phyloP scores from a whole-genome alignment of 257 asterid species.

The Solanum pimpinellifolium region DNA sequence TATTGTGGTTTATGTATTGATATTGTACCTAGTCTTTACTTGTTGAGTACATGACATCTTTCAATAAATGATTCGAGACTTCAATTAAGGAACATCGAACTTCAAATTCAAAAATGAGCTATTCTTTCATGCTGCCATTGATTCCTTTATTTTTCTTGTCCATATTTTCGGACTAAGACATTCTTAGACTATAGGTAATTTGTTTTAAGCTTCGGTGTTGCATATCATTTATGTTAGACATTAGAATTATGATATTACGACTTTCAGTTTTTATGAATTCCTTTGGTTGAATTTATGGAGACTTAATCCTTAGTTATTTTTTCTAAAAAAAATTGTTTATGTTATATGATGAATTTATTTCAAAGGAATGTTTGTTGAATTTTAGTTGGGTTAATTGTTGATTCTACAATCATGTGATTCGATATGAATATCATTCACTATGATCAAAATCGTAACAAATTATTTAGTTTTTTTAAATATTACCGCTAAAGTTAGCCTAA shows the following conservation, averaged over 20 bases:
- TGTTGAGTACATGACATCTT: not conserved
- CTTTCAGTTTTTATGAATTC: too few species aligned
- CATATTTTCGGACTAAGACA: not conserved
- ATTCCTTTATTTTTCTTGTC: not conserved
- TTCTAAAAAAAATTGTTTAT: too few species aligned
- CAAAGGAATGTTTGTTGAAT: not conserved
- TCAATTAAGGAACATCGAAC: not conserved
- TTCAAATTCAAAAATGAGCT: not conserved
- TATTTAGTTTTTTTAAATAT: not conserved
- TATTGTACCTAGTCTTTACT: not conserved
- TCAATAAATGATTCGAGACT: too few species aligned
- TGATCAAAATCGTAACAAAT: too few species aligned
- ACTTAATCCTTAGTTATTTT: too few species aligned
- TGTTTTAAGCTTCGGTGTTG: too few species aligned
- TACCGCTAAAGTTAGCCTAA: not conserved
- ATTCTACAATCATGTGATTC: not conserved
- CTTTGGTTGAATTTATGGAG: too few species aligned
- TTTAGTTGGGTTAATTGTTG: not conserved
- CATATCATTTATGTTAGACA: too few species aligned
- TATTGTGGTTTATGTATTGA: too few species aligned
- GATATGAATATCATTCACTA: rapidly evolving
- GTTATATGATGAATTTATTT: not conserved
- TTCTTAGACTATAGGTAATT: too few species aligned
- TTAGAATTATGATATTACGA: too few species aligned
- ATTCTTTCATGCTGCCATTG: not conserved